Conservation (phyloP, 176 grass and related monocot genomes). For the Oryza brachyantha region DNA sequence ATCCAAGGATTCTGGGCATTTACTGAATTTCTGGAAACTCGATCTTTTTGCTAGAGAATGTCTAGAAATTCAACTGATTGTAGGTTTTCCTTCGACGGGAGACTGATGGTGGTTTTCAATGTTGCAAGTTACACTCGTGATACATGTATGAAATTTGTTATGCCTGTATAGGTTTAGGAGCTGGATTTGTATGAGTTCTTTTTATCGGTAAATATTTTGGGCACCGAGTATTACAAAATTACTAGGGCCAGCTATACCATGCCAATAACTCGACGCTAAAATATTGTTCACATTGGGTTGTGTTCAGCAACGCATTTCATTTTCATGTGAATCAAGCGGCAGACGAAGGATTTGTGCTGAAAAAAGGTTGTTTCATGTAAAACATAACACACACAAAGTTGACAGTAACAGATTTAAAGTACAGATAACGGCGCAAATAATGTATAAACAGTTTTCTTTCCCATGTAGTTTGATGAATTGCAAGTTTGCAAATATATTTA, state of each 20-base stretch:
- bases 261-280: not conserved
- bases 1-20: slow-evolving; percentile 18
- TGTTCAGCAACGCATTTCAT: not conserved
- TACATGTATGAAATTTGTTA: slow-evolving; percentile 17
- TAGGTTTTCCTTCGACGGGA: not conserved
- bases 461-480: too few relatives aligned
- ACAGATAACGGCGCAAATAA: too few relatives aligned
- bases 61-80: slow-evolving; percentile 25
- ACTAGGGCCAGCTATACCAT: not conserved
- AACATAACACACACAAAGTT: too few relatives aligned
- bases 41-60: slow-evolving; percentile 26
- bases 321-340: not conserved
- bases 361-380: too few relatives aligned
- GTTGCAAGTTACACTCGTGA: slow-evolving; percentile 22
- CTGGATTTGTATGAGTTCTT: not conserved
- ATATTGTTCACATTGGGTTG: not conserved
- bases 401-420: too few relatives aligned
- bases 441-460: too few relatives aligned
- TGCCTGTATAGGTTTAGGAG: slow-evolving; percentile 3
- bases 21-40: slow-evolving; percentile 32
- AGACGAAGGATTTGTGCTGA: too few relatives aligned
- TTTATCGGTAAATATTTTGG: slow-evolving; percentile 16
- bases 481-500: too few relatives aligned
- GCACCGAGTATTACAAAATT: not conserved
- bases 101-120: not conserved